Conservation (phyloP, 2,329 filamentous ascomycete species). For the Massarina eburnea region DNA sequence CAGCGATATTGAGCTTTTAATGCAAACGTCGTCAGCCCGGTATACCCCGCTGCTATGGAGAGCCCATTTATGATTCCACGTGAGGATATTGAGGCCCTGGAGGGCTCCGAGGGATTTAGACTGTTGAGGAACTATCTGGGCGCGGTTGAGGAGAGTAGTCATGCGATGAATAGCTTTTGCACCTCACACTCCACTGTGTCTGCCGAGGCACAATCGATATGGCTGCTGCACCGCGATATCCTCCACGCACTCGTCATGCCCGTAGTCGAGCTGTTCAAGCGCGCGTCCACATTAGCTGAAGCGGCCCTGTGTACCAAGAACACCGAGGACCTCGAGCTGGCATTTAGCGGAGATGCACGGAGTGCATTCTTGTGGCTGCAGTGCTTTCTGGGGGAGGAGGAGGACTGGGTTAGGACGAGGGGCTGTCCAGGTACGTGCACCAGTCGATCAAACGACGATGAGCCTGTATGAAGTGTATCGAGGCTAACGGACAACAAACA, state of each 20-base stretch:
- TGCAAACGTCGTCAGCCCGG: constrained; percentile 9
- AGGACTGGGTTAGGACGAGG: constrained; percentile 59
- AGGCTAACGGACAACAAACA: constrained; percentile 15
- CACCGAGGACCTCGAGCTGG: constrained; percentile 56
- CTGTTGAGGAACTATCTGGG: constrained; percentile 46
- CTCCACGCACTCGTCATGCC: constrained; percentile 61
- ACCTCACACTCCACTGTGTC: constrained; percentile 39
- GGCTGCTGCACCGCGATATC: constrained; percentile 59
- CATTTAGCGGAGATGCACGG: constrained; percentile 59
- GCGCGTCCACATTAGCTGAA: constrained; percentile 56
- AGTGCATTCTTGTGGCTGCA: constrained; percentile 62
- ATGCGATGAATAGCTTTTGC: constrained; percentile 48
- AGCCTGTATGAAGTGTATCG: neutral
- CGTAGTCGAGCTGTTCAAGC: constrained; percentile 58
- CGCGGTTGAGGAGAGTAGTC: constrained; percentile 40
- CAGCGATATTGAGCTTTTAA: constrained; percentile 4
- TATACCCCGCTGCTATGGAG: constrained; percentile 15
- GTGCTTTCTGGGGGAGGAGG: constrained; percentile 59
- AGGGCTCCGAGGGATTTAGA: constrained; percentile 46
- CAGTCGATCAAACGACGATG: too few species aligned
- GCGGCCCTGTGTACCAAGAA: constrained; percentile 48
- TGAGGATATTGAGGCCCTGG: constrained; percentile 45
- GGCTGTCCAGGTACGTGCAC: constrained; percentile 52
- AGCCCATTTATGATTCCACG: constrained; percentile 48
- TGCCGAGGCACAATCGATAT: constrained; percentile 41